Conservation (phyloP, 148 eudicot genomes). For the Camellia granthamiana region DNA sequence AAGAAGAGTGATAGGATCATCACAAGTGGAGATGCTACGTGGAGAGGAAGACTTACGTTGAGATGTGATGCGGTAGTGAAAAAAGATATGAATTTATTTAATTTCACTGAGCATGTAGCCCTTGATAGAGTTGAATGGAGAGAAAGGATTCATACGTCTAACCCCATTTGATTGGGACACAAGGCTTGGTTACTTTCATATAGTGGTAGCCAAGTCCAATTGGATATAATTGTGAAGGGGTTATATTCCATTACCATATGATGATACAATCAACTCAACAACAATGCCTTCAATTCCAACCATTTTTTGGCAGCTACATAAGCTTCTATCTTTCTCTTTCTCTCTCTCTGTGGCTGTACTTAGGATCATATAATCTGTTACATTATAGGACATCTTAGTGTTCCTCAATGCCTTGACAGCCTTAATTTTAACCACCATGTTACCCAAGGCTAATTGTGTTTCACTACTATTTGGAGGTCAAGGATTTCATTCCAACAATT, state of each 20-base stretch:
- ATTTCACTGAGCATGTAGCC: no score
- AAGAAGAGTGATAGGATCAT: no score
- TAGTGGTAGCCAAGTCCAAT: not conserved
- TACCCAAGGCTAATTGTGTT: not conserved
- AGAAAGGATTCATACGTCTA: no score
- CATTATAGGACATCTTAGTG: not conserved
- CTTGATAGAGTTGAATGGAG: no score
- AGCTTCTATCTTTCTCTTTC: not conserved
- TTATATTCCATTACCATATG: not conserved
- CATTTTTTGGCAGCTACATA: not conserved
- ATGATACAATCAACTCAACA: not conserved
- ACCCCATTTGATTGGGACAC: no score
- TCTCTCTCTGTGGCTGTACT: not conserved
- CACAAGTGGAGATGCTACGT: no score
- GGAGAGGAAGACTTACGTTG: no score
- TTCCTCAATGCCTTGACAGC: not conserved
- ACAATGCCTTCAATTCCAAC: not conserved
- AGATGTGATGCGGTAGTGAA: no score
- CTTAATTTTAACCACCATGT: not conserved
- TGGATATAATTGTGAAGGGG: not conserved
- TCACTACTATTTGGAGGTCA: not conserved
- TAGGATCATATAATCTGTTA: not conserved
- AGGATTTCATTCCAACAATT: not conserved
- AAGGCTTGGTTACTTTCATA: not conserved
- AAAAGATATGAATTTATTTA: no score